Base-by-base conservation (phyloP, 345 rosid genomes). In the Camelina hispida region DNA sequence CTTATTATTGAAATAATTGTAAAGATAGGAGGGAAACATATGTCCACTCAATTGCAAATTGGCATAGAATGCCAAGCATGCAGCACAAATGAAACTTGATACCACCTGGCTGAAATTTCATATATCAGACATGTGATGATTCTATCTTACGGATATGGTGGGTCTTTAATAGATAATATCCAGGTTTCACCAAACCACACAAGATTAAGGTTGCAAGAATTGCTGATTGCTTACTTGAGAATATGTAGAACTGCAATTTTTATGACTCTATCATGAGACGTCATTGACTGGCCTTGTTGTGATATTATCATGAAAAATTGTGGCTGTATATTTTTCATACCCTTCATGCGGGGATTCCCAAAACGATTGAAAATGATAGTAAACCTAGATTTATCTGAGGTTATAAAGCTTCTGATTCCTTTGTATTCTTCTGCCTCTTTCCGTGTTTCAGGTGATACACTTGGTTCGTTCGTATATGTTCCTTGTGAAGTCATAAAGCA, bases 401-500 rank as follows among this genome's bases (percentile, higher is more conserved):
- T 58, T 63, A 51, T 25, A 78, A 44, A 68, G 15, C 44, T 23
- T 73, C 50, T 67, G 47, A 79, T 46, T 52, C 44, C 25, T 68
- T 70, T 51, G 38, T 71, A 20, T 61, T 79, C 20, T 72, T 34
- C 64, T 69, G 74, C 76, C 67, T 74, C 63, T 34, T 73, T 74
- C 69, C 78, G 30, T 55, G 32, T 82, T 81, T 78, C 87, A 93
- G 98, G 98, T 43, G 98, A 93, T 81, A 89, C 98, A 17, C 89
- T 93, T 72, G 98, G 97, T 83, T 93, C 98, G 61, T 76, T 89
- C 73, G 83, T 88, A 40, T 93, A 91, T 82, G 98, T 93, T 69
- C 98, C 98, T 25, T 93, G 97, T 70, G 98, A 93, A 86, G 97
- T 93, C 61, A 87, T 93, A 80, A 93, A 93, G 88, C 98, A 89